These are phyloP conservation scores for Naganishia kalamii DNA, from an alignment of 768 basidiomycete genomes.

Conservation along the genomic window DNA sequence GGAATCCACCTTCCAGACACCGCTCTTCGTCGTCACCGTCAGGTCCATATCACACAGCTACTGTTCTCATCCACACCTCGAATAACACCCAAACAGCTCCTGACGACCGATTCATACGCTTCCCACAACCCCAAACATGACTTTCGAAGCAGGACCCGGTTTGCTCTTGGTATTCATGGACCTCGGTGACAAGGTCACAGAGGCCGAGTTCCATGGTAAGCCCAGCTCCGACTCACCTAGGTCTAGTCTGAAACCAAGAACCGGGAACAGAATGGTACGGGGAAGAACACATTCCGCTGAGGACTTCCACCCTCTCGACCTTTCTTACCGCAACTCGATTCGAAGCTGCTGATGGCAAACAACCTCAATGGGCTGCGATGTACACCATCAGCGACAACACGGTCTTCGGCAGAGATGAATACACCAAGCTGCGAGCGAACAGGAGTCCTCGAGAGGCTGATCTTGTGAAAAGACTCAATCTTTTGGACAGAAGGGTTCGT, in stretches of 20 bases:
- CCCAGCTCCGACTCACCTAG: background rate
- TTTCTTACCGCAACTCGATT: constrained; percentile 21
- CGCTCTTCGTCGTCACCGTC: too few relatives aligned
- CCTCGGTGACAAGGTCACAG: constrained; percentile 23
- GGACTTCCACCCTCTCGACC: constrained; percentile 19
- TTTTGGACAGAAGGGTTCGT: constrained; percentile 24
- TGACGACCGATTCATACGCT: background rate
- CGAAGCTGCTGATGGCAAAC: constrained; percentile 6
- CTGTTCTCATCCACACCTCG: too few relatives aligned
- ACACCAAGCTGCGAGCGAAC: constrained; percentile 25
- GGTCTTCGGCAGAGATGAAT: constrained; percentile 20
- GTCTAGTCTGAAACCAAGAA: background rate
- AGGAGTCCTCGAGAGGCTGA: constrained; percentile 18
- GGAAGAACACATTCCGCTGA: constrained; percentile 24
- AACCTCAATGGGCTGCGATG: constrained; percentile 22
- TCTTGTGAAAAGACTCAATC: constrained; percentile 11
- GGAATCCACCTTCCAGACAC: too few relatives aligned
- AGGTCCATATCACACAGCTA: too few relatives aligned
- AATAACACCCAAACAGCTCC: background rate
- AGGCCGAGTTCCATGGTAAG: constrained; percentile 23
- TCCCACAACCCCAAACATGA: background rate
- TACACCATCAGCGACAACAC: constrained; percentile 24
- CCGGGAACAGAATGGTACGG: constrained; percentile 24
- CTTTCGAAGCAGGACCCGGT: constrained; percentile 22
- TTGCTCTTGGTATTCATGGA: constrained; percentile 24